Conservation (phyloP, 768 basidiomycete species). For the Sistotremastrum suecicum region DNA sequence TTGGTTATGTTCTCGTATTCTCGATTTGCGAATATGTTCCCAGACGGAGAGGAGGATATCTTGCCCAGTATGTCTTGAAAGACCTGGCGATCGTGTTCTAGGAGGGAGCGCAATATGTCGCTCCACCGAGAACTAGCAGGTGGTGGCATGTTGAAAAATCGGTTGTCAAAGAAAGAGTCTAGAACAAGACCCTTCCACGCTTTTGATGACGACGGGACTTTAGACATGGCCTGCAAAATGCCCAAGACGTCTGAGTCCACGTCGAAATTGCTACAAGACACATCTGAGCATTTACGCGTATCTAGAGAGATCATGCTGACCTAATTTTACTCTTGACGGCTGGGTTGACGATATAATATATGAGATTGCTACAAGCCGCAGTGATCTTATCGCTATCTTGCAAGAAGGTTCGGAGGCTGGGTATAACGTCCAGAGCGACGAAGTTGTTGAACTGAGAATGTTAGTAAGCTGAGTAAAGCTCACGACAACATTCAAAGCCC, state of each 20-base stretch:
- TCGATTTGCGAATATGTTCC: conserved; percentile 91
- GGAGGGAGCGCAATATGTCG: conserved; percentile 61
- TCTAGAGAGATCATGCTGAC: conserved; percentile 4
- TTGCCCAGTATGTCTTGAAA: conserved; percentile 47
- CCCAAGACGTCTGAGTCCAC: conserved; percentile 52
- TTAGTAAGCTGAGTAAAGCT: conserved; percentile 17
- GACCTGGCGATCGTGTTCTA: conserved; percentile 77
- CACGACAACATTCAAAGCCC: conserved; percentile 27
- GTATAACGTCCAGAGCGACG: conserved; percentile 53
- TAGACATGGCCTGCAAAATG: conserved; percentile 67
- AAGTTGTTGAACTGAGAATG: conserved; percentile 52
- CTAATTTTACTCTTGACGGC: conserved; percentile 64
- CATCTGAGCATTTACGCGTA: conserved; percentile 5
- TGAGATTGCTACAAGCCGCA: conserved; percentile 67
- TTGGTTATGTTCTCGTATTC: conserved; percentile 87
- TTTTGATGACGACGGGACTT: conserved; percentile 62
- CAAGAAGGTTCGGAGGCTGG: conserved; percentile 64
- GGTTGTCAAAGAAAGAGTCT: conserved; percentile 74
- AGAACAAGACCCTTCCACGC: conserved; percentile 71
- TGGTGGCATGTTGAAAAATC: conserved; percentile 69
- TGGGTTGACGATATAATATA: conserved; percentile 73
- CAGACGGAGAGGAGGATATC: conserved; percentile 74
- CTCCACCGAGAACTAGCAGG: conserved; percentile 52
- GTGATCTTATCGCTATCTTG: conserved; percentile 74
- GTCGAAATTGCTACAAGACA: conserved; percentile 54